phyloP scores from a whole-genome alignment of 2,329 filamentous ascomycete species.

The Sporothrix humicola region DNA sequence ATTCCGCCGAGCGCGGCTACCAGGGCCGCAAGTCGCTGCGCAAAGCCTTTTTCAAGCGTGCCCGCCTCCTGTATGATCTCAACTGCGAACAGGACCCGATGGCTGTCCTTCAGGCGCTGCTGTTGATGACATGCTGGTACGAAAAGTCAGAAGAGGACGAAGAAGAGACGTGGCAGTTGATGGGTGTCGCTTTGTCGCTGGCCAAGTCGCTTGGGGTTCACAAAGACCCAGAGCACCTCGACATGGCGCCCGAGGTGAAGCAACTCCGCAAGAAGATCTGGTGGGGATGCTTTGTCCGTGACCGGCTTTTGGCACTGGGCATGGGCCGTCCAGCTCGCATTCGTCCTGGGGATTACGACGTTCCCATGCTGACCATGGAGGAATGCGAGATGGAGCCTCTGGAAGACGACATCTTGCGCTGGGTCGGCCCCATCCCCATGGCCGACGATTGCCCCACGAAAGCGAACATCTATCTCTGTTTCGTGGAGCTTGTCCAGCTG shows the following conservation, averaged over 20 bases:
- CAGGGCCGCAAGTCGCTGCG: background rate
- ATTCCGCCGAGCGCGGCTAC: background rate
- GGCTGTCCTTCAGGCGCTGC: background rate
- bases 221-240: background rate
- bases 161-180: constrained; percentile 1
- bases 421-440: background rate
- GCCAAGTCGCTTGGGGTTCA: background rate
- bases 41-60: background rate
- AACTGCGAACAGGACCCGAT: background rate
- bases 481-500: background rate
- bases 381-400: background rate
- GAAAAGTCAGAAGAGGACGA: constrained; percentile 1
- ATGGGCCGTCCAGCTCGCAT: background rate
- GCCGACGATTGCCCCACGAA: background rate
- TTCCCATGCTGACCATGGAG: constrained; percentile 9
- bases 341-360: background rate
- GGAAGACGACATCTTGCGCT: background rate
- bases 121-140: background rate
- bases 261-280: background rate
- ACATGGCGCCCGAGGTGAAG: background rate
- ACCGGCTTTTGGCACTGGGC: background rate
- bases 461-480: background rate
- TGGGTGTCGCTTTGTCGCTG: background rate
- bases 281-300: background rate
- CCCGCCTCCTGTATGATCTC: background rate